A percentile compares a stretch with the other conserved stretches of the same genome.
These are phyloP conservation scores for Podaxis sp. DNA, from an alignment of 768 basidiomycete species.

Conservation along the genomic window DNA sequence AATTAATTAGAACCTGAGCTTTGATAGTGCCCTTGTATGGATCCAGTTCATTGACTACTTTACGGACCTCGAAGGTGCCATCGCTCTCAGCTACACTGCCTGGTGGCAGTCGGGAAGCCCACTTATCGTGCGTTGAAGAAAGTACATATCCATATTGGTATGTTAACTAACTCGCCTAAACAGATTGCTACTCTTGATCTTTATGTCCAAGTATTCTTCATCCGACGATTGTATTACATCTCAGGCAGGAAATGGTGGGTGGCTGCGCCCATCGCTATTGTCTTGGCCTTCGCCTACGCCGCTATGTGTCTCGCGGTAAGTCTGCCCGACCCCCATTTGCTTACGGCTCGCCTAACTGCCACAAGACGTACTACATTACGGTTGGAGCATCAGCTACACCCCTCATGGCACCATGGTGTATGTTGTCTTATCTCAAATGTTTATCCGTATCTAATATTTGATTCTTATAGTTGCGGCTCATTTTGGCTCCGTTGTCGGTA, in stretches of 20 bases:
- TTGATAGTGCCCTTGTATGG: slow-evolving; percentile 31
- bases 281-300: slow-evolving; percentile 30
- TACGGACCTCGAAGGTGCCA: slow-evolving; percentile 29
- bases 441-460: background rate
- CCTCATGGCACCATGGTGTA: slow-evolving; percentile 31
- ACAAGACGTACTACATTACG: slow-evolving; percentile 30
- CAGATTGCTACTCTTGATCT: slow-evolving; percentile 32
- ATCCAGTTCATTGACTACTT: slow-evolving; percentile 29
- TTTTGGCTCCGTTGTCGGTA: slow-evolving; percentile 13
- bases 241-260: slow-evolving; percentile 25
- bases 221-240: slow-evolving; percentile 30
- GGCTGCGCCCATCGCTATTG: slow-evolving; percentile 22
- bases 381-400: slow-evolving; percentile 15
- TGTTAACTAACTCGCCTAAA: background rate
- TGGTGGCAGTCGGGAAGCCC: slow-evolving; percentile 34
- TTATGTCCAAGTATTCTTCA: slow-evolving; percentile 35
- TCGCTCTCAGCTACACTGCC: slow-evolving; percentile 28
- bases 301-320: slow-evolving; percentile 30
- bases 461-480: slow-evolving; percentile 9
- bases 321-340: background rate
- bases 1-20: background rate
- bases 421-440: slow-evolving; percentile 1
- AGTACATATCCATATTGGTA: background rate
- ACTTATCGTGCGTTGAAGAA: slow-evolving; percentile 25
- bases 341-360: background rate